These are phyloP conservation scores for Verbascum thapsus DNA, from an alignment of 257 asterid genomes.

Conservation along the genomic window DNA sequence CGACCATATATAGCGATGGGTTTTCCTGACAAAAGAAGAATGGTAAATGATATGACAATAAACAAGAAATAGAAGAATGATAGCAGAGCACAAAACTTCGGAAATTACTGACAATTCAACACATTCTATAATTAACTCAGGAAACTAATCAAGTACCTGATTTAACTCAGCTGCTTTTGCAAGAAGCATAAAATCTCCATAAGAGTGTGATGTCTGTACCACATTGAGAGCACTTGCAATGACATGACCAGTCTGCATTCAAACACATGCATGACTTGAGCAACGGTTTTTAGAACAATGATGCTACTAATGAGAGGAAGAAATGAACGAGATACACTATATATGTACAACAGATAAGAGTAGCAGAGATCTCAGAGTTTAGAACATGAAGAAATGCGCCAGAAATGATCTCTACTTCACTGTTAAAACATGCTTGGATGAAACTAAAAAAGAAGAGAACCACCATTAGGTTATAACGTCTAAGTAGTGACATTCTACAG, in stretches of 20 bases:
- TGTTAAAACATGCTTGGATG: not conserved
- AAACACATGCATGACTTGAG: conserved; percentile 26
- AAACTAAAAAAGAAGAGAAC: not conserved
- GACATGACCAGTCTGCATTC: conserved; percentile 77
- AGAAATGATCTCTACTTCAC: not conserved
- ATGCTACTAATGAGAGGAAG: conserved; percentile 2
- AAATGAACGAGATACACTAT: not conserved
- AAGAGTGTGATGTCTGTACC: conserved; percentile 76
- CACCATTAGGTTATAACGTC: conserved; percentile 8
- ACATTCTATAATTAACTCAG: too few species aligned
- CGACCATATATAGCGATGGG: conserved; percentile 79
- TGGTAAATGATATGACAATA: too few species aligned
- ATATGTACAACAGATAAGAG: conserved; percentile 1
- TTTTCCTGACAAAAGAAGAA: conserved; percentile 67
- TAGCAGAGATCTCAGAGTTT: not conserved
- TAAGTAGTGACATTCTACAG: not conserved
- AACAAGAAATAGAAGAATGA: too few species aligned
- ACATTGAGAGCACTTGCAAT: conserved; percentile 88
- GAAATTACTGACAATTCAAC: too few species aligned
- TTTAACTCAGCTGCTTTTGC: conserved; percentile 73
- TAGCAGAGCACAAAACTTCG: too few species aligned
- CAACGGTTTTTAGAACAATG: not conserved
- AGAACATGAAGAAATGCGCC: not conserved
- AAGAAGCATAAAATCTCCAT: conserved; percentile 81
- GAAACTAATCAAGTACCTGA: conserved; percentile 58